These are phyloP conservation scores for Baeospora myosura DNA, from an alignment of 1,284 basidiomycete genomes.

Conservation along the genomic window DNA sequence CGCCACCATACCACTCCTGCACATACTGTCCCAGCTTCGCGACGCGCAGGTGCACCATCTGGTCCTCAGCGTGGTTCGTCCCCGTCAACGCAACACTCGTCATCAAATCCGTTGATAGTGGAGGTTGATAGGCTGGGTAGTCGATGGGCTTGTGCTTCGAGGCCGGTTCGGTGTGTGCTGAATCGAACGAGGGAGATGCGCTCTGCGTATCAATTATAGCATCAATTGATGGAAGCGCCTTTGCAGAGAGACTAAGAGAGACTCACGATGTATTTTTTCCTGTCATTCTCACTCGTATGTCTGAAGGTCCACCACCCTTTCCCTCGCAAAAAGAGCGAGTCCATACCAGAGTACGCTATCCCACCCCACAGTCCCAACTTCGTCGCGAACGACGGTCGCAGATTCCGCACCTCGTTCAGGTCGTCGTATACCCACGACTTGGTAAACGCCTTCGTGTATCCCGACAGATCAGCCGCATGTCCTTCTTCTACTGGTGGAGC, in stretches of 20 bases:
- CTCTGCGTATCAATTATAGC: background rate
- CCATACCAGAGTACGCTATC: constrained; percentile 84
- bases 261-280: constrained; percentile 9
- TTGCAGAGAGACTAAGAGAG: too few species aligned
- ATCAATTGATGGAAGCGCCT: constrained; percentile 18
- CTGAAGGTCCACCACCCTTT: constrained; percentile 88
- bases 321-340: constrained; percentile 82
- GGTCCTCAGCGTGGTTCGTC: constrained; percentile 96
- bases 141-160: constrained; percentile 73
- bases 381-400: constrained; percentile 89
- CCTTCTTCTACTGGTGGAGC: background rate
- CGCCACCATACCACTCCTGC: constrained; percentile 30
- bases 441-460: constrained; percentile 71
- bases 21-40: constrained; percentile 34
- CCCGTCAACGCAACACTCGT: constrained; percentile 89
- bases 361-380: constrained; percentile 84
- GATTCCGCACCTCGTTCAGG: constrained; percentile 86
- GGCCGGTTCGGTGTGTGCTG: constrained; percentile 66
- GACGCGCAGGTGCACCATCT: constrained; percentile 84
- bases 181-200: constrained; percentile 46
- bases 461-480: constrained; percentile 59
- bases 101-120: constrained; percentile 90
- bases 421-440: constrained; percentile 87
- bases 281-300: constrained; percentile 20
- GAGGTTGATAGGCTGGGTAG: constrained; percentile 87